Base-by-base conservation (phyloP, 495 filamentous ascomycete genomes). In the Cladorrhinum samala region DNA sequence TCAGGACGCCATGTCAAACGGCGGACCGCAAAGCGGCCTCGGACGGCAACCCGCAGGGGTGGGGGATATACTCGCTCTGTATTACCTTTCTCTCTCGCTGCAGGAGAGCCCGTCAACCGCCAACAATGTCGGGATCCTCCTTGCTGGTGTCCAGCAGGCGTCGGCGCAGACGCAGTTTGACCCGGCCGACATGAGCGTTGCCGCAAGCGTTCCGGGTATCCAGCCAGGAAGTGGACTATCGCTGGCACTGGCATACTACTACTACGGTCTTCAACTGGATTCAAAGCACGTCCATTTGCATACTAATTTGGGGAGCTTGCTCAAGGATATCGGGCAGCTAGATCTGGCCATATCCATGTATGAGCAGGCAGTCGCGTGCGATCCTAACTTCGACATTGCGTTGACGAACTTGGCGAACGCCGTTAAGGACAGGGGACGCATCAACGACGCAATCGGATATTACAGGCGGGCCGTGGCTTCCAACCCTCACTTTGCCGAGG, bases 361-460 rank as follows among this genome's bases (percentile, higher is more conserved):
- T 58, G 91, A 97, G 69, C 83, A 89, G 58, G 93, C 93, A 7
- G 93, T 99, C 36, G 76, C 80, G 1, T 97, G 90, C 65, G 93
- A 99, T 66, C 80, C 81, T 13, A 88, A 84, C 27, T 99, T 99
- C 61, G 93, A 99, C 59, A 97, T 99, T 60, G 93, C 94, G 3
- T 75, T 99, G 44, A 95, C 93, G 27, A 99, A 99, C 64, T 76
- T 99, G 48, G 93, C 93, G 23, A 99, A 99, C 70, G 93, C 93
- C 0, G 93, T 99, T 44, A 99, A 97, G 70, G 93, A 99, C 67
- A 88, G 94, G 64, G 94, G 94, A 9, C 81, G 85, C 41, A 88
- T 96, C 54, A 88, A 82, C 51, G 93, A 99, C 57, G 94, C 93
- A 4, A 96, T 99, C 46, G 70, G 70, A 16, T 97, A 94, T 66